Evolutionary conservation across 352 stramenopile genomes (phyloP), one percentile per base, ranked within the genome.

Genomic region (Phytophthora brassicae): DNA sequence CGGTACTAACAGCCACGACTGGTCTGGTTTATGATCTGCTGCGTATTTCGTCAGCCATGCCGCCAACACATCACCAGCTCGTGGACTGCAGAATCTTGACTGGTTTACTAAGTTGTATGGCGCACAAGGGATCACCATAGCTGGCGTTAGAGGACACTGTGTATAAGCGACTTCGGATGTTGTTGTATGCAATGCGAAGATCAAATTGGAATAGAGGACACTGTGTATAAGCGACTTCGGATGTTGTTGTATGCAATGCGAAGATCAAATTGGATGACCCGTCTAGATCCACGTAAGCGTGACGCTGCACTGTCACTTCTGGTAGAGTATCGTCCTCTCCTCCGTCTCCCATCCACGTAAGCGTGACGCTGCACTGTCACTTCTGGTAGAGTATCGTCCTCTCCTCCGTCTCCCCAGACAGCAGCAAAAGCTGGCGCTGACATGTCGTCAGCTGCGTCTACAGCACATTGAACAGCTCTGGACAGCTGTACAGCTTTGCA

Each of bases 241-340:
- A 68, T 2, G 42, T 17, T 0, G 71, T 68, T 3, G 75, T 77
- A 43, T 89, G 82, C 49, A 89, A 44, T 43, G 77, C 80, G 60
- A 77, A 88, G 52, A 89, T 81, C 9, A 87, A 66, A 39, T 80
- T 83, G 14, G n/a, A n/a, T n/a, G n/a, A n/a, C n/a, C n/a, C n/a
- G n/a, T n/a, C n/a, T n/a, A n/a, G n/a, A n/a, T n/a, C n/a, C n/a
- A n/a, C n/a, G n/a, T n/a, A n/a, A n/a, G n/a, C n/a, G n/a, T n/a
- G n/a, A n/a, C n/a, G n/a, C n/a, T n/a, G n/a, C n/a, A n/a, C n/a
- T n/a, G n/a, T n/a, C n/a, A n/a, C n/a, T n/a, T n/a, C n/a, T n/a
- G n/a, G n/a, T n/a, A n/a, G n/a, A n/a, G n/a, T n/a, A 22, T 31
- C 6, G 47, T 11, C n/a, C 47, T 57, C 16, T 72, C 59, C 2